Base-by-base conservation (phyloP, 2,329 filamentous ascomycete species). In the Endothia cerciana region DNA sequence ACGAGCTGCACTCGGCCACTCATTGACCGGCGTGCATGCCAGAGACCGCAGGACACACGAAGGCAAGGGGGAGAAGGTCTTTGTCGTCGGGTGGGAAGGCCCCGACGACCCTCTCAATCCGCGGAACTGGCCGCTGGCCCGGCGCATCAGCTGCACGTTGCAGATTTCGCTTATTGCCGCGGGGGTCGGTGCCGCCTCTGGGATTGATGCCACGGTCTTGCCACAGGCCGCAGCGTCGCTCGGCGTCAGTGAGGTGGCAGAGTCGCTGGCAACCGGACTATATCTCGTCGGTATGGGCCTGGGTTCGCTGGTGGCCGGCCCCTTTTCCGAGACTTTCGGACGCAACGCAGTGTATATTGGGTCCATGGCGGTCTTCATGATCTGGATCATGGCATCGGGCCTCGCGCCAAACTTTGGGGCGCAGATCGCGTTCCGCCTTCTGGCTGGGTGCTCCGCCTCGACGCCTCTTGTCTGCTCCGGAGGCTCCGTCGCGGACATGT, bases 151-250 rank as follows among this genome's bases (percentile, higher is more conserved):
- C 5, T 76, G 77, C 1, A 83, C 80, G 0, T 60, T 81, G 0
- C 73, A 82, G 17, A 79, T 84, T 3, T 78, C 79, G 0, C 62
- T 75, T 2, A 83, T 88, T 38, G 83, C 78, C 0, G 80, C 83
- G 36, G 78, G 83, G 0, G 83, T 86, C 0, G 80, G 80, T 3
- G 76, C 81, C 1, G 83, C 84, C 0, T 83, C 81, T 4, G 81
- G 83, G 0, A 85, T 87, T 49, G 83, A 87, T 63, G 81, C 82
- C 0, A 78, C 78, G 0, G 81, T 82, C 0, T 68, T 84, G 0
- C 75, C 76, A 0, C 78, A 83, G 67, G 83, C 81, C 0, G 77
- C 79, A 0, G 69, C 69, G 25, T 79, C 80, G 0, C 82, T 85
- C 55, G 76, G 78, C 0, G 83, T 86, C 0, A 80, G 79, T 33